A percentile compares a stretch with the other conserved stretches of the same genome.
Conservation (phyloP, 108 stramenopile species). For the Schizochytrium sp. region DNA sequence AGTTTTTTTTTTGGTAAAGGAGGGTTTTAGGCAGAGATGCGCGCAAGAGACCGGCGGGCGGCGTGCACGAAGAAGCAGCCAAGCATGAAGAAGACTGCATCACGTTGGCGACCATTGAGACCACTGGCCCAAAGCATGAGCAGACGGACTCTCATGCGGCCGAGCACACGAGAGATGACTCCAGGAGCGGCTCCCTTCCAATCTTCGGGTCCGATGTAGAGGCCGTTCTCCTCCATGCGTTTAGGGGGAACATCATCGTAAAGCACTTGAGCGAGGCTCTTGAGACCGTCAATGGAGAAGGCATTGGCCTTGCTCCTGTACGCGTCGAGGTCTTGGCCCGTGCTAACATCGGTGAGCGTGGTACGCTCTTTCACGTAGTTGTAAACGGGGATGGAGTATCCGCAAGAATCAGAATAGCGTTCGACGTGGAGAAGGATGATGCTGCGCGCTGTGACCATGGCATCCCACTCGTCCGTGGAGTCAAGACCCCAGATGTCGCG, state of each 20-base stretch:
- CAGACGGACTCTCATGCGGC: background rate
- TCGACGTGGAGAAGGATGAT: conserved; percentile 36
- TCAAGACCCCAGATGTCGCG: background rate
- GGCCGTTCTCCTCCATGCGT: background rate
- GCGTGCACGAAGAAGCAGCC: background rate
- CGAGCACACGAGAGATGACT: background rate
- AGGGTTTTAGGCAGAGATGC: too few relatives aligned
- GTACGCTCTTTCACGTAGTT: conserved; percentile 35
- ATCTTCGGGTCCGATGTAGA: background rate
- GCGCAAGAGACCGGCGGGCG: background rate
- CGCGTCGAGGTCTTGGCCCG: conserved; percentile 28
- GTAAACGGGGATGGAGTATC: conserved; percentile 40
- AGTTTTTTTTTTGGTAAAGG: too few relatives aligned
- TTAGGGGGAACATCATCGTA: background rate
- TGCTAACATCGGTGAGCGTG: conserved; percentile 31
- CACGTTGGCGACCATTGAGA: background rate
- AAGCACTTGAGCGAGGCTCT: conserved; percentile 30
- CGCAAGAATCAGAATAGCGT: conserved; percentile 38
- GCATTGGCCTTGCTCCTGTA: conserved; percentile 41
- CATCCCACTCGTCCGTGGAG: background rate
- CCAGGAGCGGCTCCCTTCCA: background rate
- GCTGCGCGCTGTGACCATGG: background rate
- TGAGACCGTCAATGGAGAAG: conserved; percentile 48
- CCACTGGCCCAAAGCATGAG: background rate
- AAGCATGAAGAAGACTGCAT: background rate